phyloP scores from a whole-genome alignment of 768 basidiomycete genomes.

The Cubamyces lactineus region DNA sequence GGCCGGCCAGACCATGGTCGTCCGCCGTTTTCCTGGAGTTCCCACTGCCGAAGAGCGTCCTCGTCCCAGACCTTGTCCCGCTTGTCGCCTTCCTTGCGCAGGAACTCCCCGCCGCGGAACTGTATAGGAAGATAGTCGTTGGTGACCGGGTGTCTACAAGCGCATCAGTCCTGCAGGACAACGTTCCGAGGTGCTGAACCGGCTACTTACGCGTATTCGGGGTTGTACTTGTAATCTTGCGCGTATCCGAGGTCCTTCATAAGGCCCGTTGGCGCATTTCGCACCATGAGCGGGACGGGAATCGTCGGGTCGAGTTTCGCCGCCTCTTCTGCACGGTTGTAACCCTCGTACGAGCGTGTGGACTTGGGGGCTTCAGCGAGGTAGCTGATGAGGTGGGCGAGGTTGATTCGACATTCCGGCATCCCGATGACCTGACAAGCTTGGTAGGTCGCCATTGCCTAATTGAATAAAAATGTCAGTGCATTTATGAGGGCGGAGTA shows the following conservation, averaged over 20 bases:
- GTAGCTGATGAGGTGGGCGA: slow-evolving; percentile 77
- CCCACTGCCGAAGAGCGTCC: slow-evolving; percentile 48
- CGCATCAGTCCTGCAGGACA: not conserved
- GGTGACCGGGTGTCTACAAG: slow-evolving; percentile 51
- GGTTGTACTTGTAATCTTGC: slow-evolving; percentile 53
- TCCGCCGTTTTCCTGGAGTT: slow-evolving; percentile 46
- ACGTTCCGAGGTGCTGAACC: not conserved
- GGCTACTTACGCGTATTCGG: slow-evolving; percentile 42
- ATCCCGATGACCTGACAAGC: slow-evolving; percentile 76
- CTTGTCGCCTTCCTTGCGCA: slow-evolving; percentile 42
- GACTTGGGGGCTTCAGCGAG: slow-evolving; percentile 84
- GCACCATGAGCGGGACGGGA: slow-evolving; percentile 70
- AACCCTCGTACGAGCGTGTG: slow-evolving; percentile 78
- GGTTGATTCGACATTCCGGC: slow-evolving; percentile 80
- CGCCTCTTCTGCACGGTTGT: slow-evolving; percentile 66
- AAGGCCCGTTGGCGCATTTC: slow-evolving; percentile 74
- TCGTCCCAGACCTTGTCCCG: slow-evolving; percentile 53
- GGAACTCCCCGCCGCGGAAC: slow-evolving; percentile 43
- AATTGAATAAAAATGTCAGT: too few relatives aligned
- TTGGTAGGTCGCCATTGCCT: slow-evolving; percentile 66
- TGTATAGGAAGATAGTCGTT: slow-evolving; percentile 54
- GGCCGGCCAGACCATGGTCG: slow-evolving; percentile 40
- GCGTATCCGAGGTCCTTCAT: slow-evolving; percentile 58
- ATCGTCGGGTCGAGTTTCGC: slow-evolving; percentile 54
- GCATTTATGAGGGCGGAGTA: too few relatives aligned